These are phyloP conservation scores for Aspergillus bertholletiae DNA, from an alignment of 495 filamentous ascomycete species.

Conservation along the genomic window DNA sequence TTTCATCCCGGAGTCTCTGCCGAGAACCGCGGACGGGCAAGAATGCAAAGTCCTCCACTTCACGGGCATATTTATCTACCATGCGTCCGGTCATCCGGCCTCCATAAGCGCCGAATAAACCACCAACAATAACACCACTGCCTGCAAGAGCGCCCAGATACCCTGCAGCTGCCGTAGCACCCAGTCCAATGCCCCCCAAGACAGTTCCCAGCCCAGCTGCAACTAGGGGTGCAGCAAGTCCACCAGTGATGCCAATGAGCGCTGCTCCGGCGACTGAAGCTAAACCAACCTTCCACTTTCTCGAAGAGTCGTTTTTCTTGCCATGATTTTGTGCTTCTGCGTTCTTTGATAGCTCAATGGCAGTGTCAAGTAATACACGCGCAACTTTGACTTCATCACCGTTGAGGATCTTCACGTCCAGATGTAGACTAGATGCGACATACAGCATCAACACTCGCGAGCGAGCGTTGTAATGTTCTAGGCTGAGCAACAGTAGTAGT, in stretches of 20 bases:
- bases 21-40: constrained; percentile 59
- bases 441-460: constrained; percentile 72
- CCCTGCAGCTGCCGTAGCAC: constrained; percentile 71
- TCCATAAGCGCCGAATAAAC: constrained; percentile 87
- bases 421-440: constrained; percentile 61
- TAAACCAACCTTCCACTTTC: constrained; percentile 79
- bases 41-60: constrained; percentile 88
- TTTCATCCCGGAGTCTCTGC: constrained; percentile 41
- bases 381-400: constrained; percentile 74
- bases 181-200: constrained; percentile 77
- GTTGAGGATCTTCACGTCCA: constrained; percentile 61
- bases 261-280: constrained; percentile 76
- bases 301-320: constrained; percentile 59
- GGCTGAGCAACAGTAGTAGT: constrained; percentile 69
- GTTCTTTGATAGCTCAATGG: constrained; percentile 65
- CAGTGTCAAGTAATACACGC: constrained; percentile 66
- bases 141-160: constrained; percentile 77
- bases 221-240: constrained; percentile 76
- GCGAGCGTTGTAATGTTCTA: constrained; percentile 76
- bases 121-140: constrained; percentile 72
- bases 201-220: constrained; percentile 79
- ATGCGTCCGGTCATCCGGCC: constrained; percentile 78
- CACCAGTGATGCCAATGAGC: constrained; percentile 76
- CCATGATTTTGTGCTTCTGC: constrained; percentile 63
- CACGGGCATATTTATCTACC: constrained; percentile 83